Base-by-base conservation (phyloP, 129 eudicot genomes). In the Dittrichia graveolens region DNA sequence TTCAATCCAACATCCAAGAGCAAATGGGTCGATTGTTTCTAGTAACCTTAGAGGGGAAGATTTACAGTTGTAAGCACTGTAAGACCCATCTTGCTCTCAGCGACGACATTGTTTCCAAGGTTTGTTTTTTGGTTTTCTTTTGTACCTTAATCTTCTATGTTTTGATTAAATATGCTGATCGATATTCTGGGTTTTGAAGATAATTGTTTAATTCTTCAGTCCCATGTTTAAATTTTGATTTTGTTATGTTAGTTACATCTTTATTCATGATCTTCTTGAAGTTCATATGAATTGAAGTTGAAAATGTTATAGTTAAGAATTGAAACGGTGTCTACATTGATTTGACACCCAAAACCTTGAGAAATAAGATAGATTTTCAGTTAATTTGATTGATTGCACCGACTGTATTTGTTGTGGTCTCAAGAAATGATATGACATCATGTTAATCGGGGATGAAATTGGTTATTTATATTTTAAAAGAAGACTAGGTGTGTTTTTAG, bases 1-100 rank as follows among this genome's bases (percentile, higher is more conserved):
- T 40, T 63, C 46, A 65, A 41, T 73, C 67, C 79, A 65, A 38
- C 68, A 19, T 5, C 15, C 45, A 68, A 68, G 5, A 37, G 50
- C 19, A 71, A 49, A 94, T 94, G 98, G 98, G 98, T 14, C 82
- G 96, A 74, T 70, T 90, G 78, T 94, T 87, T 86, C 78, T 76
- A 59, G 83, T 94, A 60, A 80, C 79, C 53, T 89, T 94, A 49
- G 98, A 94, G 71, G 98, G 98, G 9, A 89, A 80, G 95, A 85
- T 87, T 91, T 94, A 94, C 67, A 83, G 91, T 58, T 94, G 98
- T 81, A 94, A 89, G 78, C 92, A 90, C 89, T 94, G 98, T 80
- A 87, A 86, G 54, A 90, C 98, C 40, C 96, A 94, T 84, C 89
- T 94, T 74, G 95, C 93, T 84, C 82, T 83, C 13, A 56, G 47